These are phyloP conservation scores for Saccharomycopsis oosterbeekiorum DNA, from an alignment of 805 yeast genomes.

Conservation along the genomic window DNA sequence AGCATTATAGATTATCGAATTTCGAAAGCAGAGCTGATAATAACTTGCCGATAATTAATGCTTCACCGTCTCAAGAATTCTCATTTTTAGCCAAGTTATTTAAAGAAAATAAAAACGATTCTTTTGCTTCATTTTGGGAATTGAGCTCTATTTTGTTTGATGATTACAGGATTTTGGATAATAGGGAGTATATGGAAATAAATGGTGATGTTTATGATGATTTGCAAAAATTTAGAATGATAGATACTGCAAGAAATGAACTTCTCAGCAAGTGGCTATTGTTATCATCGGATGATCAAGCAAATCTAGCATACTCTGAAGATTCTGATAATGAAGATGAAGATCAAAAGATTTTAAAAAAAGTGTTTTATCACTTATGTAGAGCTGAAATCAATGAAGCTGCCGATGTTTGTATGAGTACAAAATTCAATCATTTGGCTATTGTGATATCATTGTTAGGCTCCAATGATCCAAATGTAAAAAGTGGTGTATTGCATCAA, in stretches of 20 bases:
- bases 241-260: slow-evolving; percentile 32
- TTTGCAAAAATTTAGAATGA: slow-evolving; percentile 20
- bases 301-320: slow-evolving; percentile 24
- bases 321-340: slow-evolving; percentile 7
- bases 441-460: slow-evolving; percentile 60
- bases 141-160: slow-evolving; percentile 59
- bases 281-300: slow-evolving; percentile 29
- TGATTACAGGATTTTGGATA: slow-evolving; percentile 21
- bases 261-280: slow-evolving; percentile 51
- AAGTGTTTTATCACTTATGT: slow-evolving; percentile 39
- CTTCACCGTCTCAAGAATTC: slow-evolving; percentile 26
- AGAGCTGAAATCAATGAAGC: slow-evolving; percentile 57
- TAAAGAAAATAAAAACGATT: background rate
- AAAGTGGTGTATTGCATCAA: slow-evolving; percentile 48
- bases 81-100: slow-evolving; percentile 23
- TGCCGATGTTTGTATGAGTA: slow-evolving; percentile 44
- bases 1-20: background rate
- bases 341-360: slow-evolving; percentile 36
- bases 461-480: slow-evolving; percentile 54
- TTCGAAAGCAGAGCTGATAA: slow-evolving; percentile 18
- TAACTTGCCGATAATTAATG: slow-evolving; percentile 30
- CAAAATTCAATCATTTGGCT: slow-evolving; percentile 62
- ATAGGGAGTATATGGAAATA: slow-evolving; percentile 21
- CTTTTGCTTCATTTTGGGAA: slow-evolving; percentile 32
- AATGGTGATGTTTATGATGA: slow-evolving; percentile 18